Conservation (phyloP, 306 rosid species). For the Bauhinia variegata region DNA sequence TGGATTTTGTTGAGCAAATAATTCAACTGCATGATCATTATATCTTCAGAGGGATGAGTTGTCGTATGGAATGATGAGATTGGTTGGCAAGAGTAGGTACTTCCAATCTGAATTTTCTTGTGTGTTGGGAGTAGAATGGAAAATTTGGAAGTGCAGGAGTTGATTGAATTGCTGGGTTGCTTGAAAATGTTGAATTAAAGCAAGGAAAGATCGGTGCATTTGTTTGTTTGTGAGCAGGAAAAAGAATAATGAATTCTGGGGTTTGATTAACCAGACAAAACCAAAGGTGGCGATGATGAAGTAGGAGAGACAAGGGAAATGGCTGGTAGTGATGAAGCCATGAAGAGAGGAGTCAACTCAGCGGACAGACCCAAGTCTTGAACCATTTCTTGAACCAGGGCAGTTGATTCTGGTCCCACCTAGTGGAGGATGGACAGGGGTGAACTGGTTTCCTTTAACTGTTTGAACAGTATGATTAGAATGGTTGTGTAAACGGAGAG, state of each 20-base stretch:
- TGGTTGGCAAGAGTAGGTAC: conserved; percentile 64
- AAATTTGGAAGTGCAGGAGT: conserved; percentile 49
- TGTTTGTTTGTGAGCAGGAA: conserved; percentile 65
- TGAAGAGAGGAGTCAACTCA: conserved; percentile 26
- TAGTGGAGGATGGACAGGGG: conserved; percentile 13
- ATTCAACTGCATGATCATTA: conserved; percentile 55
- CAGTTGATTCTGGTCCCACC: conserved; percentile 41
- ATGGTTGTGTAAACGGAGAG: conserved; percentile 1
- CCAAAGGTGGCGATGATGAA: conserved; percentile 38
- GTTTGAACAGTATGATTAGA: conserved; percentile 49
- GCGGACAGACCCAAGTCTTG: conserved; percentile 67
- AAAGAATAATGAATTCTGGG: conserved; percentile 67
- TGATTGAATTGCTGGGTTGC: conserved; percentile 47
- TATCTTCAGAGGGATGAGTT: conserved; percentile 55
- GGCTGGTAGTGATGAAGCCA: conserved; percentile 42
- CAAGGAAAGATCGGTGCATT: conserved; percentile 43
- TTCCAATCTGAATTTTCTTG: conserved; percentile 55
- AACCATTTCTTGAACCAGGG: conserved; percentile 53
- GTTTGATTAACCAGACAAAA: conserved; percentile 46
- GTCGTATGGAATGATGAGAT: conserved; percentile 62
- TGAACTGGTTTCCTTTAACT: conserved; percentile 19
- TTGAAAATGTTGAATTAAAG: conserved; percentile 50
- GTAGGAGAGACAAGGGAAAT: conserved; percentile 48
- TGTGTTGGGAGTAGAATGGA: conserved; percentile 45
- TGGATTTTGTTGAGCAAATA: conserved; percentile 54